phyloP scores from a whole-genome alignment of 192 early-diverging fungal genomes.

The Piromyces sp. region DNA sequence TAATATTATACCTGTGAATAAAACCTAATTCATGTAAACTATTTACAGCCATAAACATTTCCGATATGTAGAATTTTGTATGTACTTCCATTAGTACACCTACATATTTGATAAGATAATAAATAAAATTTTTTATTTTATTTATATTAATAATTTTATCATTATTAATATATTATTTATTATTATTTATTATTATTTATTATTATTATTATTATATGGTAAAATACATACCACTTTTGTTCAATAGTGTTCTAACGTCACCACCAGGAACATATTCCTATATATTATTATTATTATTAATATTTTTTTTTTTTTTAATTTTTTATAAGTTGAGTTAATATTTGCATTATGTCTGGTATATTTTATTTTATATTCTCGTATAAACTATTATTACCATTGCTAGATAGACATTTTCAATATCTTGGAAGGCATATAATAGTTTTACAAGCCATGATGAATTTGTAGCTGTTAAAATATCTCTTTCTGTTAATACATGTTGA shows the following conservation, averaged over 20 bases:
- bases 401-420: constrained; percentile 46
- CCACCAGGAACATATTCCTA: constrained; percentile 49
- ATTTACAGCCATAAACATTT: constrained; percentile 65
- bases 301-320: too few relatives aligned
- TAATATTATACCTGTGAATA: constrained; percentile 44
- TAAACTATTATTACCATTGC: constrained; percentile 31
- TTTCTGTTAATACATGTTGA: constrained; percentile 53
- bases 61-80: constrained; percentile 74
- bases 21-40: constrained; percentile 73
- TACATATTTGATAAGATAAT: too few relatives aligned
- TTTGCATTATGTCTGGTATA: too few relatives aligned
- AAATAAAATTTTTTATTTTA: too few relatives aligned
- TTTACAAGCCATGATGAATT: constrained; percentile 72
- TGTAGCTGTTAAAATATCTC: constrained; percentile 53
- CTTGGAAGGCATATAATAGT: constrained; percentile 79
- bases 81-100: constrained; percentile 51
- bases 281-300: background rate
- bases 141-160: too few relatives aligned
- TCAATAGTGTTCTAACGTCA: constrained; percentile 61
- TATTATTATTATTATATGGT: too few relatives aligned
- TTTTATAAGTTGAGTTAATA: too few relatives aligned
- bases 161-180: too few relatives aligned
- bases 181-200: too few relatives aligned
- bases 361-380: too few relatives aligned
- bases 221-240: constrained; percentile 20